Evolutionary conservation across 768 basidiomycete species (phyloP).

Genomic region (Aureoboletus auriporus): DNA sequence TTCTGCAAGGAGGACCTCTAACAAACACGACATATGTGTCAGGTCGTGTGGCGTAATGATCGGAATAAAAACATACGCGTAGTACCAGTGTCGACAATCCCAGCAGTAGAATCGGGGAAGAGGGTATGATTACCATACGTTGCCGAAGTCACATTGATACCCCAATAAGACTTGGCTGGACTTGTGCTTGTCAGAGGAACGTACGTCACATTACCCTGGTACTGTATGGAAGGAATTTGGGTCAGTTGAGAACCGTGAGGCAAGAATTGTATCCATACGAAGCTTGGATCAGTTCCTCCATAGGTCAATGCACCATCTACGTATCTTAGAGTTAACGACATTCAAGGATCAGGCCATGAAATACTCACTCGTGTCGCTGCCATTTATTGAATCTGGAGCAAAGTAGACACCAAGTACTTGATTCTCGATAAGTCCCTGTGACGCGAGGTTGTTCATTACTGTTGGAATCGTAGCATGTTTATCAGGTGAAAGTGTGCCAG

Average conservation of each 20-base stretch:
- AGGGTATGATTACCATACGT: background rate
- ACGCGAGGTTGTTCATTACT: background rate
- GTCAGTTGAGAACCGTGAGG: background rate
- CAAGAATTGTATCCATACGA: background rate
- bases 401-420: background rate
- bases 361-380: background rate
- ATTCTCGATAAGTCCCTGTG: background rate
- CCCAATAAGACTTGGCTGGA: background rate
- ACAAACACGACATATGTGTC: background rate
- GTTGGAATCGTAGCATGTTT: background rate
- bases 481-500: background rate
- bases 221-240: background rate
- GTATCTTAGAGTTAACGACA: background rate
- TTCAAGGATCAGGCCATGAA: background rate
- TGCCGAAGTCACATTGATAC: background rate
- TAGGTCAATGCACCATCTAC: background rate
- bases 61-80: background rate
- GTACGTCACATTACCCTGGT: background rate
- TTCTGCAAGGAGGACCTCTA: conserved; percentile 5
- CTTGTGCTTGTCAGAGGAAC: background rate
- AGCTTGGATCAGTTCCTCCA: background rate
- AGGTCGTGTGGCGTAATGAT: background rate
- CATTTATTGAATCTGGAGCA: background rate
- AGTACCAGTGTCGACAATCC: background rate
- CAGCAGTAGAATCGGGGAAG: background rate